Percentiles rank a stretch among this genome's conserved stretches.
phyloP scores from a whole-genome alignment of 2,329 filamentous ascomycete species.

The Bipolaris cookei region DNA sequence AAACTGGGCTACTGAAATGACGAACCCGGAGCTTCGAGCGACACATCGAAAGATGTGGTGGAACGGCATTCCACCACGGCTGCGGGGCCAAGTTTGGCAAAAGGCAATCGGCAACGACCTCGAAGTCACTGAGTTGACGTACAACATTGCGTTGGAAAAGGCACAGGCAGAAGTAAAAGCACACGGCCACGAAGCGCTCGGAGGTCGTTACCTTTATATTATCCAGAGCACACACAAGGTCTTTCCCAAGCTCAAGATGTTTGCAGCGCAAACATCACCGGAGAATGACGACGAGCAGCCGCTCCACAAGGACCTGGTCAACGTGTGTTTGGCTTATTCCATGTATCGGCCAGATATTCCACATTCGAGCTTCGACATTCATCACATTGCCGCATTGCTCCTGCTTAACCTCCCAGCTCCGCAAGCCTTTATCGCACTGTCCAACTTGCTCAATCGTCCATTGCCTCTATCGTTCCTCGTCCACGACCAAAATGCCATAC shows the following conservation, averaged over 20 bases:
- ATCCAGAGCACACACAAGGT: constrained; percentile 67
- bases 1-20: constrained; percentile 74
- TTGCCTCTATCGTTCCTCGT: constrained; percentile 78
- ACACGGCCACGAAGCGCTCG: constrained; percentile 59
- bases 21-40: constrained; percentile 41
- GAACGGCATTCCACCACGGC: constrained; percentile 75
- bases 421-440: constrained; percentile 72
- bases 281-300: constrained; percentile 60
- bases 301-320: constrained; percentile 69
- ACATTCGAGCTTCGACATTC: constrained; percentile 71
- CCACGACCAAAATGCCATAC: constrained; percentile 70
- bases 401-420: constrained; percentile 73
- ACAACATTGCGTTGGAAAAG: constrained; percentile 71
- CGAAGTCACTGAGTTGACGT: constrained; percentile 70
- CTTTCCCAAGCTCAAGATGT: constrained; percentile 76
- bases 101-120: constrained; percentile 76
- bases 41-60: constrained; percentile 75
- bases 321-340: constrained; percentile 78
- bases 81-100: constrained; percentile 72
- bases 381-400: constrained; percentile 75
- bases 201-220: constrained; percentile 36
- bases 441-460: constrained; percentile 78
- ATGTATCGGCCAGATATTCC: constrained; percentile 85
- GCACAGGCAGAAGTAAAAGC: constrained; percentile 62
- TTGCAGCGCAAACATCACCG: constrained; percentile 56